These are phyloP conservation scores for Shiraia sp. DNA, from an alignment of 2,329 filamentous ascomycete genomes.

Conservation along the genomic window DNA sequence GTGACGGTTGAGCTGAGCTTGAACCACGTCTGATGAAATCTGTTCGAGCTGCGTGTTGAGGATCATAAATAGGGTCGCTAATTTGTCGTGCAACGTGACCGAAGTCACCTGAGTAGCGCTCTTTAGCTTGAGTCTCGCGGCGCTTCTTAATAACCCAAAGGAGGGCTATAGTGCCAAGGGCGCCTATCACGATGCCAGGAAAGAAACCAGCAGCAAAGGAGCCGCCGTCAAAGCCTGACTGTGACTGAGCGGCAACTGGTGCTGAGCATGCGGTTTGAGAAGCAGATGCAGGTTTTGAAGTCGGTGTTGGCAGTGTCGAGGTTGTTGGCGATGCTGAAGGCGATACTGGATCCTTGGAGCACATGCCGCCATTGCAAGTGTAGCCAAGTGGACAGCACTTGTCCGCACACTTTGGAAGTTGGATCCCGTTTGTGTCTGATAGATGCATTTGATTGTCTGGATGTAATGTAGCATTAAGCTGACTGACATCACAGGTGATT, in stretches of 20 bases:
- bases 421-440: constrained; percentile 58
- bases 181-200: constrained; percentile 42
- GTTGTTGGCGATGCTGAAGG: constrained; percentile 25
- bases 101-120: constrained; percentile 44
- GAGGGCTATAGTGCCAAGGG: constrained; percentile 33
- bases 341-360: constrained; percentile 50
- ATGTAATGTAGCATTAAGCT: constrained; percentile 62
- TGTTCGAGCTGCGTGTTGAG: constrained; percentile 36
- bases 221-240: constrained; percentile 35
- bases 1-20: constrained; percentile 26
- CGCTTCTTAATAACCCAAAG: constrained; percentile 43
- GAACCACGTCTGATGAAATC: constrained; percentile 43
- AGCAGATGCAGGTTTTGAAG: constrained; percentile 33
- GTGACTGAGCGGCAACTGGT: constrained; percentile 17
- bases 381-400: constrained; percentile 76
- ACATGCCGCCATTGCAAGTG: constrained; percentile 60
- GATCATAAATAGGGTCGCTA: constrained; percentile 46
- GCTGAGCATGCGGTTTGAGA: constrained; percentile 34
- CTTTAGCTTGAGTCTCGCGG: constrained; percentile 29
- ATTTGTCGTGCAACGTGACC: constrained; percentile 43
- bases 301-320: constrained; percentile 24
- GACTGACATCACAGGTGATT: constrained; percentile 65
- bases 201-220: constrained; percentile 46
- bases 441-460: constrained; percentile 69
- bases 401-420: constrained; percentile 61